Base-by-base conservation (phyloP, 2,329 filamentous ascomycete genomes). In the Coniochaeta prunicola region DNA sequence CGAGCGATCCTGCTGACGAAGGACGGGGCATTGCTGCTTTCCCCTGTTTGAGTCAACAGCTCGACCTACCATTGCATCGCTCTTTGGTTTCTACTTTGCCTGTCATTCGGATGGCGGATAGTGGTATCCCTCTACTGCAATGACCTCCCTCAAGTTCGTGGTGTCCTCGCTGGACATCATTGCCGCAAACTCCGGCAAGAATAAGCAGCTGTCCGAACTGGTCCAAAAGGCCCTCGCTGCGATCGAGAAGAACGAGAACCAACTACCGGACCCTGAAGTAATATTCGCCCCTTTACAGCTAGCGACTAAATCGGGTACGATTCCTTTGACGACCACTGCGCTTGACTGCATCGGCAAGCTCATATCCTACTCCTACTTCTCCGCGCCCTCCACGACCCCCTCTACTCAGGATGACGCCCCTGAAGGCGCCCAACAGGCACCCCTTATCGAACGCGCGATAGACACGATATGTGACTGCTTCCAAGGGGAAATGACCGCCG, bases 391-490 rank as follows among this genome's bases (percentile, higher is more conserved):
- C 57, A 74, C 75, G 24, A 72, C 76, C 59, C 75, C 69, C 56
- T 69, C 74, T 38, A 74, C 77, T n/a, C 63, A 74, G 58, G 73
- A 78, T 64, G 75, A 79, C 64, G 74, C 73, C 48, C 53, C 33
- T 4, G 53, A 55, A 28, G 67, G 68, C 60, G 68, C 72, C 60
- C 73, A 73, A 57, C 77, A 78, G 42, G 80, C 89, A 4, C 92
- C 93, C 17, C 80, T 99, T 64, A 99, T 99, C 70, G 96, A 99
- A 76, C 85, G 93, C 64, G 94, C 96, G 60, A 99, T 99, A 69
- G 96, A 99, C 75, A 96, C 94, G 36, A 99, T 99, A 79, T 99
- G 94, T 80, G 93, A 97, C 71, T 99, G 94, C 73, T 99, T 99
- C 71, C 92, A 97, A 71, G 93, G 94, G 70, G 94, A 99, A 76